These are phyloP conservation scores for Fagopyrum tataricum DNA, from an alignment of 148 eudicot species.

Conservation along the genomic window DNA sequence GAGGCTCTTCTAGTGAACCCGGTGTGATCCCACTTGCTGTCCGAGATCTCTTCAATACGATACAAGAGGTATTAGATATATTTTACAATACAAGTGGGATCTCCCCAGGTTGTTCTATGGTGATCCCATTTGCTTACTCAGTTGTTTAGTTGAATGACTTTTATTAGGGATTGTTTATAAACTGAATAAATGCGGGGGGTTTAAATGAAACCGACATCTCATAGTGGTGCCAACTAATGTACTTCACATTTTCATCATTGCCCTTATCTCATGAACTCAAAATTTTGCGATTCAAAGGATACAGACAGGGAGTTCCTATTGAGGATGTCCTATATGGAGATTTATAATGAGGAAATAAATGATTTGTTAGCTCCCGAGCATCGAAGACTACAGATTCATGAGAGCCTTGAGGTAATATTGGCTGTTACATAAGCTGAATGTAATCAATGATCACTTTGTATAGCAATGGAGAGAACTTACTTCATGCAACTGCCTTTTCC, in stretches of 20 bases:
- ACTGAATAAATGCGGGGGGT: neutral
- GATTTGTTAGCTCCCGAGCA: constrained; percentile 92
- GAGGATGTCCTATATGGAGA: constrained; percentile 97
- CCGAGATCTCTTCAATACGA: constrained; percentile 55
- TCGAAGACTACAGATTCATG: constrained; percentile 85
- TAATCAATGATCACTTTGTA: neutral
- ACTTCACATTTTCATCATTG: neutral
- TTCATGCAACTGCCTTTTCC: constrained; percentile 17
- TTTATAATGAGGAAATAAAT: constrained; percentile 93
- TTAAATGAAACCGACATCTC: neutral
- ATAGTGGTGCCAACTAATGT: neutral
- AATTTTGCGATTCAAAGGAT: constrained; percentile 31
- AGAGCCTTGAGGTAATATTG: constrained; percentile 67
- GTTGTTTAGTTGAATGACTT: too few relatives aligned
- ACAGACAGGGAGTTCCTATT: constrained; percentile 77
- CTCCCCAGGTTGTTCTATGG: neutral
- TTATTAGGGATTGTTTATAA: too few relatives aligned
- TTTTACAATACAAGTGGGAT: neutral
- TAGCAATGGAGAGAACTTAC: neutral
- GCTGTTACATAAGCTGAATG: neutral
- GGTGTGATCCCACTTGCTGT: constrained; percentile 96
- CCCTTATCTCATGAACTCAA: neutral
- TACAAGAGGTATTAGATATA: constrained; percentile 53
- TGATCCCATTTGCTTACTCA: too few relatives aligned
- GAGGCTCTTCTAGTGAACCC: constrained; percentile 70